Evolutionary conservation across 441 rosid species (phyloP), one percentile per base, ranked within the genome.

Genomic region (Oxalis stricta): DNA sequence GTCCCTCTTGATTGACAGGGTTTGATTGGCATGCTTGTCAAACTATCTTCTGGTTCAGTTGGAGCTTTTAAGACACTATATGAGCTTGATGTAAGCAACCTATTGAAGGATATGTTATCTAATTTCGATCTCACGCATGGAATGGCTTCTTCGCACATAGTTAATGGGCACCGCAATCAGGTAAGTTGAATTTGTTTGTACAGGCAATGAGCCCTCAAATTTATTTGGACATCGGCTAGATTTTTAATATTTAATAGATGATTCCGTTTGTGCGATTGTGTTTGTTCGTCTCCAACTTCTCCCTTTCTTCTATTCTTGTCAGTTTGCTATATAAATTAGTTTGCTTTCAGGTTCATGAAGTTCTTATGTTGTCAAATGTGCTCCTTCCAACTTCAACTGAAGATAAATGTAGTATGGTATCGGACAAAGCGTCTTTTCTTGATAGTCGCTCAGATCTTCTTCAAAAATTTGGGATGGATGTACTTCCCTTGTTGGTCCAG

Each of bases 351-450:
- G 83, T 84, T 48, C 77, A 72, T 60, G 96, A 84, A 73, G 82
- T 92, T 55, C 65, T 92, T 70, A 86, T 79, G 75, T 64, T 92
- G 84, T 65, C 86, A 33, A 74, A 77, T 63, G 92, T 68, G 72
- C 88, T 92, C 56, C 86, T 92, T 33, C 99, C 96, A 20, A 40
- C 67, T 16, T 59, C 76, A 41, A 44, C 63, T 13, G 61, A 53
- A 50, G 74, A 66, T 39, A 64, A 60, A 42, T 69, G 52, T 53
- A 75, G 59, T 69, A 55, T n/a, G 40, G 26, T 65, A 38, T 60
- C 55, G 53, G 95, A 86, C 41, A 86, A 82, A 54, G 73, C 71
- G 58, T 67, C 65, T 11, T 84, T 75, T 68, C 65, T 86, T 55
- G 58, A 50, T 46, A 58, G 67, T 61, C 81, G 69, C 41, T 82